Percentiles rank a stretch among this genome's conserved stretches.
phyloP scores from a whole-genome alignment of 2,329 filamentous ascomycete genomes.

The Penicillium hordei region DNA sequence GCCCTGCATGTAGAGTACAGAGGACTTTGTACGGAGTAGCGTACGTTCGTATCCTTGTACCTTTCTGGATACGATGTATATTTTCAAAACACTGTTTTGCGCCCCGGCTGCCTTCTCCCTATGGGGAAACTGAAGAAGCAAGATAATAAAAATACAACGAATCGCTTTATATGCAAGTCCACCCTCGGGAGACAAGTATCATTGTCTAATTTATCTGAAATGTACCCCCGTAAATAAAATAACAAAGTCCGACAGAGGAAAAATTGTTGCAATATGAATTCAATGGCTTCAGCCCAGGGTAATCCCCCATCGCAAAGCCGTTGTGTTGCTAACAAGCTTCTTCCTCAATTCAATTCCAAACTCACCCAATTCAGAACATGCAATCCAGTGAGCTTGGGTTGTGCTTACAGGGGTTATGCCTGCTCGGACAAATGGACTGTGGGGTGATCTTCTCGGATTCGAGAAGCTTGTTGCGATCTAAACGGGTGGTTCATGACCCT shows the following conservation, averaged over 20 bases:
- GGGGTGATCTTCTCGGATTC: slow-evolving; percentile 9
- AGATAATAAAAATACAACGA: neutral
- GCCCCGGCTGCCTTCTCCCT: neutral
- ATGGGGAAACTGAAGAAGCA: neutral
- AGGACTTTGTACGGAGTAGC: neutral
- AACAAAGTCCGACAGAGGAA: neutral
- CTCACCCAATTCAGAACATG: neutral
- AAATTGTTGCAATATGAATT: neutral
- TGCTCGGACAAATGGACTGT: neutral
- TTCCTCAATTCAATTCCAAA: neutral
- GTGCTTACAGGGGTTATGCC: slow-evolving; percentile 7
- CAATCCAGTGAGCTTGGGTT: slow-evolving; percentile 4
- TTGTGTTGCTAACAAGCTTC: slow-evolving; percentile 14
- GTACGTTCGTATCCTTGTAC: neutral
- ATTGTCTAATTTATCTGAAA: neutral
- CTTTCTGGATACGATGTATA: neutral
- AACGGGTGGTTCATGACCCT: slow-evolving; percentile 6
- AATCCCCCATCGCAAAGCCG: neutral
- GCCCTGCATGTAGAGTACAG: neutral
- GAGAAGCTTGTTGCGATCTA: slow-evolving; percentile 11
- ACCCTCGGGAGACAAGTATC: neutral
- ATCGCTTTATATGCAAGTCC: neutral
- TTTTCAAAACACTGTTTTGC: neutral
- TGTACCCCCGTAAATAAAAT: neutral
- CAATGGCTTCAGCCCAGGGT: neutral